Conservation (phyloP, 73 alveolate species). For the Paramecium caudatum region DNA sequence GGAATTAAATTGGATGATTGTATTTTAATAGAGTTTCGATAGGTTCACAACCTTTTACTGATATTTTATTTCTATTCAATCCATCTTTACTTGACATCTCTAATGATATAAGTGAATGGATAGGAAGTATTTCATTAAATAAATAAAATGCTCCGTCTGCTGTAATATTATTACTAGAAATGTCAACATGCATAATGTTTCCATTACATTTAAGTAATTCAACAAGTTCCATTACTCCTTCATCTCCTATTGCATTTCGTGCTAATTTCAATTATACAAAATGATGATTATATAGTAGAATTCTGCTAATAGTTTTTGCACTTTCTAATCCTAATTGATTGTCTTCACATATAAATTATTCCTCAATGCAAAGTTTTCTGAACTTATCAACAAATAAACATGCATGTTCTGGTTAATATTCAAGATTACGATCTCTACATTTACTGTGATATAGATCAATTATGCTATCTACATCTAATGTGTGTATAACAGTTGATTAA, state of each 20-base stretch:
- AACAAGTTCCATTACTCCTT: conserved; percentile 51
- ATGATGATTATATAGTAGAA: background rate
- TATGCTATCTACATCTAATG: conserved; percentile 25
- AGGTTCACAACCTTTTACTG: conserved; percentile 70
- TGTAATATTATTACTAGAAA: conserved; percentile 75
- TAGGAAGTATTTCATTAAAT: conserved; percentile 44
- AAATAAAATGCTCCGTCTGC: conserved; percentile 72
- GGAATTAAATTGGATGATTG: conserved; percentile 56
- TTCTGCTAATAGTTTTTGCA: background rate
- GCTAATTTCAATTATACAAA: conserved; percentile 48
- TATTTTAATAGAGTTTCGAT: conserved; percentile 40
- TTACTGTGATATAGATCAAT: conserved; percentile 54
- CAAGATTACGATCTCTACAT: conserved; percentile 27
- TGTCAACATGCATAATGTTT: conserved; percentile 69
- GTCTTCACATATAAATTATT: conserved; percentile 41
- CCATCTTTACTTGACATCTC: conserved; percentile 78
- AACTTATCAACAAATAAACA: conserved; percentile 24
- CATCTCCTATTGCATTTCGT: conserved; percentile 67
- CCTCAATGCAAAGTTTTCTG: conserved; percentile 8
- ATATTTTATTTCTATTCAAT: conserved; percentile 69
- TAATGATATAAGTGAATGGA: conserved; percentile 46
- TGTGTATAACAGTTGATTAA: conserved; percentile 7
- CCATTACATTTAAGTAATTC: background rate
- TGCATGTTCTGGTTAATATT: conserved; percentile 56
- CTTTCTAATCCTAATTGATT: conserved; percentile 26